Percentiles rank a stretch among this genome's conserved stretches.
Evolutionary conservation across 345 rosid genomes (phyloP).

Genomic region (Pseudoturritis turrita): DNA sequence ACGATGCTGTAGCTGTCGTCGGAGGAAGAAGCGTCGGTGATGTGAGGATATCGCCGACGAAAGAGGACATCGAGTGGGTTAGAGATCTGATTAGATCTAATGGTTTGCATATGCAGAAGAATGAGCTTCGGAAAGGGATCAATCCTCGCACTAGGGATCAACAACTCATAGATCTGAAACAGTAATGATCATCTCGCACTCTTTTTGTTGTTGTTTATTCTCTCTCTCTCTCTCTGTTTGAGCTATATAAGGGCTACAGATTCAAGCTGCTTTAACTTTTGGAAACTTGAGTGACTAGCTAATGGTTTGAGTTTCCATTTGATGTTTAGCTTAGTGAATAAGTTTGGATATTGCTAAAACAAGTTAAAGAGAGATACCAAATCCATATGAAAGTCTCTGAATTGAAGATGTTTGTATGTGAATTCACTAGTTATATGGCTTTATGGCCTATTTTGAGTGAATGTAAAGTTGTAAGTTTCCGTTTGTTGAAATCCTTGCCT

Average conservation of each 20-base stretch:
- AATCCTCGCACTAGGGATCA: slow-evolving; percentile 94
- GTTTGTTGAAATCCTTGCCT: background rate
- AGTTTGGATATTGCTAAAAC: background rate
- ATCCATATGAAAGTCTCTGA: background rate
- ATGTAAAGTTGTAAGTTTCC: background rate
- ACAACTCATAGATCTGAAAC: slow-evolving; percentile 75
- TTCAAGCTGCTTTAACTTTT: background rate
- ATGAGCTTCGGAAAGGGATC: slow-evolving; percentile 89
- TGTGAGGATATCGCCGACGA: slow-evolving; percentile 40
- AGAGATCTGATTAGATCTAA: slow-evolving; percentile 76
- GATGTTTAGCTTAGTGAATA: background rate
- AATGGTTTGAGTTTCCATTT: background rate
- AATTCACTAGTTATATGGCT: background rate
- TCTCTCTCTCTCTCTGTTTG: background rate
- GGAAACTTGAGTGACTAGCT: background rate
- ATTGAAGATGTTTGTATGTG: background rate
- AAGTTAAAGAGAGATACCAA: background rate
- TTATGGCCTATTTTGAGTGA: background rate
- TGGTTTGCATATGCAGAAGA: slow-evolving; percentile 89
- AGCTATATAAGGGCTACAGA: background rate
- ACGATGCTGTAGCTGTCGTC: slow-evolving; percentile 2
- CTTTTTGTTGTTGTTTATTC: background rate
- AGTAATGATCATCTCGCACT: slow-evolving; percentile 38
- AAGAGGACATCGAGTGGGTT: slow-evolving; percentile 78
- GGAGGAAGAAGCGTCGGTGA: slow-evolving; percentile 4